These are phyloP conservation scores for Exsudoporus frostii DNA, from an alignment of 768 basidiomycete genomes.

Conservation along the genomic window DNA sequence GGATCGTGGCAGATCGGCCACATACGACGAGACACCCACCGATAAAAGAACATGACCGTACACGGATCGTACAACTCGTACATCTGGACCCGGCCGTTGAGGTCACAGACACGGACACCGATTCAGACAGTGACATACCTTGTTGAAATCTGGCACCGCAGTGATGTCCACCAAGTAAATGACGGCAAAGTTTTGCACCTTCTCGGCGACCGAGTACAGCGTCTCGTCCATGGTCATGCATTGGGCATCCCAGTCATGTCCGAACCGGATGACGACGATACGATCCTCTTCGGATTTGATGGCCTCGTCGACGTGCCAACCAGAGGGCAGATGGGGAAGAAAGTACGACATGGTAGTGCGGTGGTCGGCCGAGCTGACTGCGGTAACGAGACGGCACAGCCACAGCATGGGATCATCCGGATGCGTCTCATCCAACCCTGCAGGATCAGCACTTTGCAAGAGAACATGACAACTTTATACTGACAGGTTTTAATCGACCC, in stretches of 20 bases:
- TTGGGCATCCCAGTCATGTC: constrained; percentile 88
- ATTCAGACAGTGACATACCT: no score
- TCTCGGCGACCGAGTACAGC: constrained; percentile 86
- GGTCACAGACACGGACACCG: neutral
- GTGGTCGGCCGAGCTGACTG: neutral
- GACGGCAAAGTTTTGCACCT: constrained; percentile 98
- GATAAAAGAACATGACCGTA: constrained; percentile 98
- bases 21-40: constrained; percentile 46
- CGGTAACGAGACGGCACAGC: neutral
- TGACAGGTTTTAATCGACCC: no score
- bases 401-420: neutral
- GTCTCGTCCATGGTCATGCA: constrained; percentile 99
- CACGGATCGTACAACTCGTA: constrained; percentile 98
- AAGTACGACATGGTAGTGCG: constrained; percentile 75
- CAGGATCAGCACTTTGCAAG: no score
- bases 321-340: constrained; percentile 82
- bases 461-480: no score
- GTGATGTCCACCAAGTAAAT: constrained; percentile 96
- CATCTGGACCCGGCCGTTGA: constrained; percentile 58
- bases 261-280: constrained; percentile 91
- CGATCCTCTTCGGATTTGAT: constrained; percentile 98
- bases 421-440: neutral
- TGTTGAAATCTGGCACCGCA: constrained; percentile 97
- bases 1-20: neutral
- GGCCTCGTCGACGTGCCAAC: constrained; percentile 99